phyloP scores from a whole-genome alignment of 768 basidiomycete species.

The Multifurca ochricompacta region DNA sequence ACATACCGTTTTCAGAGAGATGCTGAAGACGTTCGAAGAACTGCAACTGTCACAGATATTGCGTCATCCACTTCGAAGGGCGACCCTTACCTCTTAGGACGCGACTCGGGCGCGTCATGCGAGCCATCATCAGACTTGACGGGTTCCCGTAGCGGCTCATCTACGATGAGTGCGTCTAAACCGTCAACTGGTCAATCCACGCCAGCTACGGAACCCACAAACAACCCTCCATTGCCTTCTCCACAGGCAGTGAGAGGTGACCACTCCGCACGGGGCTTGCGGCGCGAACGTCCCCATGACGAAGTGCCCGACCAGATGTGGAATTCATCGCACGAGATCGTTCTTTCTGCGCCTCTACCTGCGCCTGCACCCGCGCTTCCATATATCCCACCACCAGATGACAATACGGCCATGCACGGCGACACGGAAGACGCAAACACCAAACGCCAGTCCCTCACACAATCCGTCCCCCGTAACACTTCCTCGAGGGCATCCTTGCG shows the following conservation, averaged over 20 bases:
- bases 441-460: not conserved
- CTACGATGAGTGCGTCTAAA: not conserved
- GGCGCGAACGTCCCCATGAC: conserved; percentile 5
- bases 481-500: too few relatives aligned
- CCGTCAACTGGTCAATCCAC: not conserved
- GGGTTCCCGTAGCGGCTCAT: not conserved
- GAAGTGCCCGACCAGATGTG: conserved; percentile 3
- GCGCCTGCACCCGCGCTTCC: not conserved
- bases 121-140: not conserved
- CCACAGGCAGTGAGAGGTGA: not conserved
- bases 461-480: not conserved
- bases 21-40: not conserved
- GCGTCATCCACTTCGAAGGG: not conserved
- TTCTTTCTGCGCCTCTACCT: not conserved
- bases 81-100: too few relatives aligned
- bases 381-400: not conserved
- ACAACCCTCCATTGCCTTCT: not conserved
- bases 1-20: not conserved
- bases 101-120: not conserved
- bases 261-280: not conserved
- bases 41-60: not conserved
- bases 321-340: not conserved
- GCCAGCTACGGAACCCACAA: not conserved
- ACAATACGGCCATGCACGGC: not conserved
- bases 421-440: not conserved